Percentiles rank a stretch among this genome's conserved stretches.
These are phyloP conservation scores for Phytophthora fragariaefolia DNA, from an alignment of 352 stramenopile species.

Conservation along the genomic window DNA sequence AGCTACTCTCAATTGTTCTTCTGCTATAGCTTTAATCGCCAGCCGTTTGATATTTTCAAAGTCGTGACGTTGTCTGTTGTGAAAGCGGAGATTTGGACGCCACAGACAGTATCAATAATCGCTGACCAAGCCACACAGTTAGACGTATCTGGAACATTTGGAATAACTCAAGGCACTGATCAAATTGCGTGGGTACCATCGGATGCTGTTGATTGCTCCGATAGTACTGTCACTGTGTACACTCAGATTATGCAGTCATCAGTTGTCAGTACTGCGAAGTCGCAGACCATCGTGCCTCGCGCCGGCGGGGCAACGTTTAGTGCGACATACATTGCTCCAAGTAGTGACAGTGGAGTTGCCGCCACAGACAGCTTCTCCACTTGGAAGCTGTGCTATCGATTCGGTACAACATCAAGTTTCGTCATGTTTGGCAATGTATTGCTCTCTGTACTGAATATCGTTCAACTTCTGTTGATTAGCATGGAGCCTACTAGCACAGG, in stretches of 20 bases:
- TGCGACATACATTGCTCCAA: constrained; percentile 48
- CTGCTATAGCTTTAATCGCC: constrained; percentile 71
- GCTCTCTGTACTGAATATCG: constrained; percentile 62
- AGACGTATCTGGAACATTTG: constrained; percentile 61
- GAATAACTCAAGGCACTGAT: constrained; percentile 59
- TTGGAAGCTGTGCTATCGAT: constrained; percentile 80
- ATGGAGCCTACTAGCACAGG: constrained; percentile 39
- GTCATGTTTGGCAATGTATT: constrained; percentile 74
- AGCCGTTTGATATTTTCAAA: constrained; percentile 63
- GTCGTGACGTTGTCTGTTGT: constrained; percentile 43
- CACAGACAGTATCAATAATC: constrained; percentile 55
- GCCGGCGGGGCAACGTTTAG: constrained; percentile 43
- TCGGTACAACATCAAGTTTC: constrained; percentile 54
- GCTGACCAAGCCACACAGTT: constrained; percentile 49
- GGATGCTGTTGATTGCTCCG: constrained; percentile 47
- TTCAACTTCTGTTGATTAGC: constrained; percentile 45
- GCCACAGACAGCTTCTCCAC: constrained; percentile 39
- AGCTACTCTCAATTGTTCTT: constrained; percentile 49
- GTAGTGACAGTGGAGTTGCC: constrained; percentile 7
- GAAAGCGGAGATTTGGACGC: constrained; percentile 61
- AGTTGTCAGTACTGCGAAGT: constrained; percentile 35
- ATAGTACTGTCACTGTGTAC: constrained; percentile 38
- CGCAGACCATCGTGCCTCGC: constrained; percentile 41
- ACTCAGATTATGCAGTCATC: constrained; percentile 48
- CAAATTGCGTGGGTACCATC: constrained; percentile 70